Evolutionary conservation across 495 filamentous ascomycete genomes (phyloP).

Genomic region (Corynascus novoguineensis): DNA sequence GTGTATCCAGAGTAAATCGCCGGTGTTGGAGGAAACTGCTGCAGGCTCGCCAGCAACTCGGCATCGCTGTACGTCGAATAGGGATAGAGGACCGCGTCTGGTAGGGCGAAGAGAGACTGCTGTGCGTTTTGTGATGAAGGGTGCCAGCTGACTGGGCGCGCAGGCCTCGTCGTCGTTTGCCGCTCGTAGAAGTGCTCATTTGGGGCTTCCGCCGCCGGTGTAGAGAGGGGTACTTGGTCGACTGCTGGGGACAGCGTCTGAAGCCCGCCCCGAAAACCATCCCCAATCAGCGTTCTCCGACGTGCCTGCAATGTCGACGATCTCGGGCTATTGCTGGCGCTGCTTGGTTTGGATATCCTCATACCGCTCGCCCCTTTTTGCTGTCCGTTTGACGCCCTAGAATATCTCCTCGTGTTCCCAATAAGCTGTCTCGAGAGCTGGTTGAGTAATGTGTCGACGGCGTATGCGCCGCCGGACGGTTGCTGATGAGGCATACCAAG

Average conservation of each 20-base stretch:
- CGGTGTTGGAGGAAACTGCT: conserved; percentile 40
- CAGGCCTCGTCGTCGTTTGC: conserved; percentile 27
- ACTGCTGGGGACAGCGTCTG: conserved; percentile 30
- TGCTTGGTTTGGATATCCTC: conserved; percentile 61
- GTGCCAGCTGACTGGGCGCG: conserved; percentile 67
- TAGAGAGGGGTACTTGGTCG: conserved; percentile 32
- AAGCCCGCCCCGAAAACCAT: conserved; percentile 36
- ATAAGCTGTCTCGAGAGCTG: conserved; percentile 37
- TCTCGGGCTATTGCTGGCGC: conserved; percentile 66
- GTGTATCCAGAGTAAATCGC: conserved; percentile 41
- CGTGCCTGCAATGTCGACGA: conserved; percentile 42
- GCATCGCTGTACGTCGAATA: conserved; percentile 31
- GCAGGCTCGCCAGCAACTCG: conserved; percentile 33
- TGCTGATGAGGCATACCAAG: conserved; percentile 18
- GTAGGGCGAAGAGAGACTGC: conserved; percentile 20
- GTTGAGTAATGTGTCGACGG: conserved; percentile 32
- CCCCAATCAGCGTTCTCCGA: conserved; percentile 51
- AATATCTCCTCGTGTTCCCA: conserved; percentile 36
- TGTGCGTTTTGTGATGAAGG: conserved; percentile 42
- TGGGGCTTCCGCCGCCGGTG: conserved; percentile 25
- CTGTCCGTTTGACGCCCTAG: conserved; percentile 38
- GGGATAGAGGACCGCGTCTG: conserved; percentile 28
- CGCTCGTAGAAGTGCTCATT: conserved; percentile 30
- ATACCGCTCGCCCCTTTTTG: conserved; percentile 40
- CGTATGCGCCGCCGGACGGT: conserved; percentile 16